Evolutionary conservation across 805 yeast species (phyloP).

Genomic region (Zygotorulaspora sp.): DNA sequence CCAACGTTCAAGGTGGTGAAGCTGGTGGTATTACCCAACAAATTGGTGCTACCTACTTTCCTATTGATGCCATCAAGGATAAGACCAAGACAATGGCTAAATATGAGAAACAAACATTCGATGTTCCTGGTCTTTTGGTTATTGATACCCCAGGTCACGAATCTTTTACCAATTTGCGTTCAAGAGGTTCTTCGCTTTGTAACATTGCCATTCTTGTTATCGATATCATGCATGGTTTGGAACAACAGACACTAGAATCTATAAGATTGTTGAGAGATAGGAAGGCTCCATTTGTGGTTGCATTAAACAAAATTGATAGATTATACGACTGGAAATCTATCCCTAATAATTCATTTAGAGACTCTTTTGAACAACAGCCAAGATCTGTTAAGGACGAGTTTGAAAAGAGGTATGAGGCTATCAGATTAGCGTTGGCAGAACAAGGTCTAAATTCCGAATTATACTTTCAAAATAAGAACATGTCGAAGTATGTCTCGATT

Average conservation of each 20-base stretch:
- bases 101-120: slow-evolving; percentile 78
- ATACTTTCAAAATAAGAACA: slow-evolving; percentile 90
- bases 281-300: slow-evolving; percentile 97
- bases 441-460: slow-evolving; percentile 98
- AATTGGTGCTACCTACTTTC: slow-evolving; percentile 99
- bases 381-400: slow-evolving; percentile 88
- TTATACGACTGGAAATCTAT: slow-evolving; percentile 87
- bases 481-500: slow-evolving; percentile 89
- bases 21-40: slow-evolving; percentile 99
- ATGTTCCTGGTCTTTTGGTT: slow-evolving; percentile 94
- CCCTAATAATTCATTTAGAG: slow-evolving; percentile 95
- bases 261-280: slow-evolving; percentile 88
- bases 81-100: slow-evolving; percentile 89
- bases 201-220: slow-evolving; percentile 97
- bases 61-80: slow-evolving; percentile 85
- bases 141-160: slow-evolving; percentile 99
- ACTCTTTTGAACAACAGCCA: slow-evolving; percentile 76
- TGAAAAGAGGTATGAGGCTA: slow-evolving; percentile 76
- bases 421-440: slow-evolving; percentile 89
- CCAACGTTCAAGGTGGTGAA: slow-evolving; percentile 99
- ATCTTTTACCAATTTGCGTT: slow-evolving; percentile 93
- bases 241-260: slow-evolving; percentile 95
- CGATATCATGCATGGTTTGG: slow-evolving; percentile 98
- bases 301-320: slow-evolving; percentile 96
- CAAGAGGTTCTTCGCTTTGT: slow-evolving; percentile 98